phyloP scores from a whole-genome alignment of 2,329 filamentous ascomycete species.

The Emergomyces africanus region DNA sequence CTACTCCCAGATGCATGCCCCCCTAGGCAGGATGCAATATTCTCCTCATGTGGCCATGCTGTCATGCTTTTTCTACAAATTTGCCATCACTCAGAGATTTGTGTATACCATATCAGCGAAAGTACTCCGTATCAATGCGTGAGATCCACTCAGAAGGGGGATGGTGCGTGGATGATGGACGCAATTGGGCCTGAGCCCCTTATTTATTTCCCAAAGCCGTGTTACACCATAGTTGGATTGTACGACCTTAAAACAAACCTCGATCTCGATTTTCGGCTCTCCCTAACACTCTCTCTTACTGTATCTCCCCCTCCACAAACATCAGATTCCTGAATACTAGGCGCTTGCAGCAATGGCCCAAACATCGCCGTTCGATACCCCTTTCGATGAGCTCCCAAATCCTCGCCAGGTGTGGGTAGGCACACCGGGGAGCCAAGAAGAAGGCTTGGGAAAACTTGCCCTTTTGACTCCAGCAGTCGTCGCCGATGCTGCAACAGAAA shows the following conservation, averaged over 20 bases:
- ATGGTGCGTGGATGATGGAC: too few species aligned
- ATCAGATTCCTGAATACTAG: neutral
- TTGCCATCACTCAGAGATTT: too few species aligned
- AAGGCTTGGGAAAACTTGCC: conserved; percentile 40
- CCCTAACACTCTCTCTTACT: neutral
- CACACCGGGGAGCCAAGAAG: conserved; percentile 34
- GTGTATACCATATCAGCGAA: too few species aligned
- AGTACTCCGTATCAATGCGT: too few species aligned
- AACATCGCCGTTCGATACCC: conserved; percentile 16
- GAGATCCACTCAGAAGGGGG: too few species aligned
- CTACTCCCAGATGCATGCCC: too few species aligned
- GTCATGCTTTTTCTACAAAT: too few species aligned
- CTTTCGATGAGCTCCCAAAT: conserved; percentile 37
- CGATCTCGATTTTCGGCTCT: neutral
- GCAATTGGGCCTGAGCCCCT: too few species aligned
- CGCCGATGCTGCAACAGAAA: conserved; percentile 38
- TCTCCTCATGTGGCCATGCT: too few species aligned
- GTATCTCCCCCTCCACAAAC: neutral
- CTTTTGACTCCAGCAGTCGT: conserved; percentile 42
- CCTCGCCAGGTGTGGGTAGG: conserved; percentile 38
- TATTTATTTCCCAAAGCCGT: neutral
- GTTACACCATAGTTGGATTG: neutral
- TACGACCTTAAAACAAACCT: neutral
- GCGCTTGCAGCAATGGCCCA: neutral
- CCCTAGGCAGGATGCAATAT: too few species aligned